A percentile compares a stretch with the other conserved stretches of the same genome.
These are phyloP conservation scores for Parastagonospora avenae DNA, from an alignment of 2,329 filamentous ascomycete genomes.

Conservation along the genomic window DNA sequence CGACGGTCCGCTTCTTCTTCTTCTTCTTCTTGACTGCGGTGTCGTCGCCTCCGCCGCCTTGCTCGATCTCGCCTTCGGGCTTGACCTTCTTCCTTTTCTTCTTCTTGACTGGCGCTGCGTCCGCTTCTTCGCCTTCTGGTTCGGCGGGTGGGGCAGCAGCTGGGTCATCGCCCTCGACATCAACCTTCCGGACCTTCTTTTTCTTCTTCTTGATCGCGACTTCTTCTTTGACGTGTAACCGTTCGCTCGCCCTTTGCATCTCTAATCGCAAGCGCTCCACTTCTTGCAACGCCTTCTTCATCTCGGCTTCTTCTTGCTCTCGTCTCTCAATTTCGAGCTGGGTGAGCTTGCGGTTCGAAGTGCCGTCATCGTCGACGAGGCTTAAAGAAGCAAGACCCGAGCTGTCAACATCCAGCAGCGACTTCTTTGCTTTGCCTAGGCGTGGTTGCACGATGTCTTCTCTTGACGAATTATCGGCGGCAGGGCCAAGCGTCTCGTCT, in stretches of 20 bases:
- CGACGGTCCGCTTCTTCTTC: conserved; percentile 47
- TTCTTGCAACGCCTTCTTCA: conserved; percentile 85
- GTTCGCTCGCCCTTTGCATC: conserved; percentile 83
- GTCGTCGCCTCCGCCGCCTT: conserved; percentile 25
- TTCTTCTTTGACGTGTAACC: conserved; percentile 72
- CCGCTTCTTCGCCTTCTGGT: conserved; percentile 16
- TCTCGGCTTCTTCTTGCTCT: conserved; percentile 81
- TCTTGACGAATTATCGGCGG: conserved; percentile 35
- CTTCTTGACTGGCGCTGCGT: conserved; percentile 31
- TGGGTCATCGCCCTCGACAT: conserved; percentile 62
- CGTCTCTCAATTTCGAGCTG: conserved; percentile 67
- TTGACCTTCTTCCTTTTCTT: conserved; percentile 53
- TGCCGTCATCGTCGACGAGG: conserved; percentile 61
- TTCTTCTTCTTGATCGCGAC: conserved; percentile 68
- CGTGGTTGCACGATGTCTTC: conserved; percentile 38
- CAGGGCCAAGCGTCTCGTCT: conserved; percentile 54
- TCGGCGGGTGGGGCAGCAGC: conserved; percentile 50
- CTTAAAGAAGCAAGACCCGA: conserved; percentile 76
- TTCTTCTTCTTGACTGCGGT: conserved; percentile 49
- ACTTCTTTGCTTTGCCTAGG: conserved; percentile 58
- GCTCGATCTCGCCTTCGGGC: conserved; percentile 20
- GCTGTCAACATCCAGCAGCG: conserved; percentile 83
- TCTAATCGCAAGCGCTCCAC: conserved; percentile 85
- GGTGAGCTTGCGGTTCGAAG: conserved; percentile 28
- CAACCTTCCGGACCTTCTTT: conserved; percentile 51